Percentiles rank a stretch among this genome's conserved stretches.
phyloP scores from a whole-genome alignment of 2,329 filamentous ascomycete species.

The Exserohilum rostratum region DNA sequence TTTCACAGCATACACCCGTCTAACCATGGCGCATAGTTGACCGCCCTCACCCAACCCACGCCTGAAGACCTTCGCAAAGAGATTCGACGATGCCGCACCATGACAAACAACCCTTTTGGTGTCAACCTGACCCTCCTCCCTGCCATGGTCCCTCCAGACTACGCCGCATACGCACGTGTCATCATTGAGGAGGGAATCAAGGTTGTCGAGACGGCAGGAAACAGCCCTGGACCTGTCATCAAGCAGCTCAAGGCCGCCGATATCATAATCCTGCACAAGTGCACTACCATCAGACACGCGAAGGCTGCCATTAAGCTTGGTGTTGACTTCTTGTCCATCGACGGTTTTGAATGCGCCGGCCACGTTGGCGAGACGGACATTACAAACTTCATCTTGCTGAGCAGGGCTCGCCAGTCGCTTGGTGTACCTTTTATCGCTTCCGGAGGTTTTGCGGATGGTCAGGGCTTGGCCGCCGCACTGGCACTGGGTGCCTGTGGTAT shows the following conservation, averaged over 20 bases:
- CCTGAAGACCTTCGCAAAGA: slow-evolving; percentile 92
- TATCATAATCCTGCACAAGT: slow-evolving; percentile 90
- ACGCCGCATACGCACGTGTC: slow-evolving; percentile 86
- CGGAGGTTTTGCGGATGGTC: slow-evolving; percentile 92
- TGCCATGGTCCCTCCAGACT: slow-evolving; percentile 87
- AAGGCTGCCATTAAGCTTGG: slow-evolving; percentile 90
- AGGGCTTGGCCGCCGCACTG: slow-evolving; percentile 89
- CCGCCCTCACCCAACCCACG: slow-evolving; percentile 88
- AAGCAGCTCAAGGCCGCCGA: slow-evolving; percentile 80
- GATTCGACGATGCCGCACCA: slow-evolving; percentile 81
- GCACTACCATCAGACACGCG: slow-evolving; percentile 93
- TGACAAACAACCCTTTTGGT: slow-evolving; percentile 82
- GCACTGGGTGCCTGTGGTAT: slow-evolving; percentile 89
- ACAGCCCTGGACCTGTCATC: slow-evolving; percentile 89
- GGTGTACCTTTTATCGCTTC: slow-evolving; percentile 92
- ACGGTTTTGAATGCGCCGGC: slow-evolving; percentile 96
- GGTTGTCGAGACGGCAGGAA: slow-evolving; percentile 92
- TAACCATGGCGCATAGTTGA: slow-evolving; percentile 57
- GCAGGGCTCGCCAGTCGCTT: slow-evolving; percentile 81
- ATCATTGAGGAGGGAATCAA: slow-evolving; percentile 91
- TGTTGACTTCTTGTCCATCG: slow-evolving; percentile 95
- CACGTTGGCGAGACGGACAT: slow-evolving; percentile 88
- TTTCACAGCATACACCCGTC: not conserved
- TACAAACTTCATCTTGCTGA: slow-evolving; percentile 87
- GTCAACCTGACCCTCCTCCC: slow-evolving; percentile 96